These are phyloP conservation scores for Tetrapisispora namnaoensis DNA, from an alignment of 805 yeast genomes.

Conservation along the genomic window DNA sequence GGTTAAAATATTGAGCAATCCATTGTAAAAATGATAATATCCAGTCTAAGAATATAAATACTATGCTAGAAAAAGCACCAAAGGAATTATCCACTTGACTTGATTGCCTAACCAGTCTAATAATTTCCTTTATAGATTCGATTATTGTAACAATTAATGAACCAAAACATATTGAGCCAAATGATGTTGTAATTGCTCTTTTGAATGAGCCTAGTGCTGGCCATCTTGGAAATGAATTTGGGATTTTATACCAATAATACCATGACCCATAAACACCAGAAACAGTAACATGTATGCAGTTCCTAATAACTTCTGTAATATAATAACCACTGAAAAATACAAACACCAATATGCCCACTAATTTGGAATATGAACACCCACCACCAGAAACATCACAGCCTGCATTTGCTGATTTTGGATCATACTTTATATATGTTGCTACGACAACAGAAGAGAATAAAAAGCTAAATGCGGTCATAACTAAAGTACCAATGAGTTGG, in stretches of 20 bases:
- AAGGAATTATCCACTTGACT: constrained; percentile 33
- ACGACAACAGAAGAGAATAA: constrained; percentile 60
- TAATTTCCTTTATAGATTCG: constrained; percentile 51
- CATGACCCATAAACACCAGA: constrained; percentile 85
- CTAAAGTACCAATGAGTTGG: constrained; percentile 48
- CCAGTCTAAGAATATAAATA: constrained; percentile 46
- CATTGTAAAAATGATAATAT: constrained; percentile 61
- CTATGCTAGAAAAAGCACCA: constrained; percentile 42
- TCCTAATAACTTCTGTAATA: constrained; percentile 73
- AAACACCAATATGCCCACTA: constrained; percentile 62
- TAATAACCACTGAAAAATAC: constrained; percentile 77
- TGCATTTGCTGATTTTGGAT: constrained; percentile 42
- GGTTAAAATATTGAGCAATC: constrained; percentile 78
- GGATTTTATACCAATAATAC: constrained; percentile 72
- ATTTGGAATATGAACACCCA: constrained; percentile 46
- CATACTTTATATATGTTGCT: constrained; percentile 69
- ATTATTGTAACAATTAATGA: constrained; percentile 62
- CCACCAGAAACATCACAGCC: constrained; percentile 46
- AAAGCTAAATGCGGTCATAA: constrained; percentile 53
- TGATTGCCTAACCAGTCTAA: constrained; percentile 41
- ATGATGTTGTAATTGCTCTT: constrained; percentile 74
- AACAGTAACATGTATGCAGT: constrained; percentile 69
- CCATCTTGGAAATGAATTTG: constrained; percentile 66
- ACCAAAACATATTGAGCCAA: constrained; percentile 87
- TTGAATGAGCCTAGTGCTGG: constrained; percentile 76